phyloP scores from a whole-genome alignment of 768 basidiomycete species.

The Coprinopsis marcescibilis region DNA sequence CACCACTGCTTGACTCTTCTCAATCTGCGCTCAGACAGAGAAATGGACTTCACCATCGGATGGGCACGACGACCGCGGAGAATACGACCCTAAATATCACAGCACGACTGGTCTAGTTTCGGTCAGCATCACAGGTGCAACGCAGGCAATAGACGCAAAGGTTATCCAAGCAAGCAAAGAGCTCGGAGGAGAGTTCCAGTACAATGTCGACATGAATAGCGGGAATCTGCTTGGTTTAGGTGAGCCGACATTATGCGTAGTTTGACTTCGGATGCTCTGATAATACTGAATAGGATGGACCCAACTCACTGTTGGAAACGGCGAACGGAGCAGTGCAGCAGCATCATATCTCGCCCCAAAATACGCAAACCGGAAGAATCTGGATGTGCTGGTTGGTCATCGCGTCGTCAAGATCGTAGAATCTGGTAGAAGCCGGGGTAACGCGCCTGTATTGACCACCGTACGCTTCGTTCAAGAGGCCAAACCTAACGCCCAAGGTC shows the following conservation, averaged over 20 bases:
- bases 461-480: constrained; percentile 1
- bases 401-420: constrained; percentile 1
- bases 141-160: constrained; percentile 23
- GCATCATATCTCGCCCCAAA: constrained; percentile 18
- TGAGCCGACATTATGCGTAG: constrained; percentile 13
- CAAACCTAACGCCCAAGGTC: not conserved
- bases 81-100: constrained; percentile 29
- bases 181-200: constrained; percentile 31
- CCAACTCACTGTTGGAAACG: constrained; percentile 12
- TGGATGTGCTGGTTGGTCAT: constrained; percentile 16
- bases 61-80: constrained; percentile 25
- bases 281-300: constrained; percentile 5
- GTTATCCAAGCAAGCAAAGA: constrained; percentile 30
- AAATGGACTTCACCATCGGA: constrained; percentile 24
- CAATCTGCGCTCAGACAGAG: constrained; percentile 18
- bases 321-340: constrained; percentile 16
- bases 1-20: not conserved
- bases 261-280: not conserved
- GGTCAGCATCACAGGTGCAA: constrained; percentile 24
- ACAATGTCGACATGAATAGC: constrained; percentile 36
- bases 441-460: constrained; percentile 1
- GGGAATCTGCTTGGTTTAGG: constrained; percentile 37
- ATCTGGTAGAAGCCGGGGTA: not conserved
- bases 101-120: constrained; percentile 20
- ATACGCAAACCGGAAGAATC: constrained; percentile 16